These are phyloP conservation scores for Acanthamoeba triangularis DNA, from an alignment of 208 protist genomes.

Conservation along the genomic window DNA sequence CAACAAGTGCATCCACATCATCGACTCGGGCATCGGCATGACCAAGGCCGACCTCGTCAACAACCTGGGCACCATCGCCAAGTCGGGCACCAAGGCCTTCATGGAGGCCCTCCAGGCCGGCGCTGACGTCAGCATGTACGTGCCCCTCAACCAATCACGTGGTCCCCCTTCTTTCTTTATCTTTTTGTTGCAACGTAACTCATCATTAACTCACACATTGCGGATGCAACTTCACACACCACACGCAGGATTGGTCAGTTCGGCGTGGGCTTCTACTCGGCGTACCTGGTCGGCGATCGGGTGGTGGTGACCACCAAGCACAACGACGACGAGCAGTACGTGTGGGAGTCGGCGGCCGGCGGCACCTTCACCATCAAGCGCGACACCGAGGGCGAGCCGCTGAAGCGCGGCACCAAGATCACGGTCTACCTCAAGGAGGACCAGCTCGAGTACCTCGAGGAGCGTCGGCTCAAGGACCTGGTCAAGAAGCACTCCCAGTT, in stretches of 20 bases:
- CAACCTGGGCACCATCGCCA: slow-evolving; percentile 99
- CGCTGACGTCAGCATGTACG: slow-evolving; percentile 97
- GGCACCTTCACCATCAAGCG: slow-evolving; percentile 98
- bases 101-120: slow-evolving; percentile 98
- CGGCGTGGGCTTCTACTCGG: slow-evolving; percentile 99
- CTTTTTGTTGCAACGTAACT: background rate
- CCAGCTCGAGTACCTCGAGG: slow-evolving; percentile 97
- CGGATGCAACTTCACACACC: background rate
- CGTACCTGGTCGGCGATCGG: slow-evolving; percentile 98
- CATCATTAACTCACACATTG: background rate
- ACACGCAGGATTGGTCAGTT: slow-evolving; percentile 98
- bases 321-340: slow-evolving; percentile 98
- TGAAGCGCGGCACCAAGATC: slow-evolving; percentile 98
- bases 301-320: slow-evolving; percentile 98
- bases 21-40: slow-evolving; percentile 99
- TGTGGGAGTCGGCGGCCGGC: slow-evolving; percentile 98
- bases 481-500: slow-evolving; percentile 99
- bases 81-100: slow-evolving; percentile 99
- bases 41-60: slow-evolving; percentile 99
- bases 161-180: no score
- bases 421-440: slow-evolving; percentile 98
- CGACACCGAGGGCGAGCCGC: slow-evolving; percentile 90
- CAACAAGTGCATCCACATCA: slow-evolving; percentile 97
- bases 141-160: no score
- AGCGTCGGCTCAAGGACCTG: slow-evolving; percentile 96